These are phyloP conservation scores for Globisporangium solare DNA, from an alignment of 352 stramenopile genomes.

Conservation along the genomic window DNA sequence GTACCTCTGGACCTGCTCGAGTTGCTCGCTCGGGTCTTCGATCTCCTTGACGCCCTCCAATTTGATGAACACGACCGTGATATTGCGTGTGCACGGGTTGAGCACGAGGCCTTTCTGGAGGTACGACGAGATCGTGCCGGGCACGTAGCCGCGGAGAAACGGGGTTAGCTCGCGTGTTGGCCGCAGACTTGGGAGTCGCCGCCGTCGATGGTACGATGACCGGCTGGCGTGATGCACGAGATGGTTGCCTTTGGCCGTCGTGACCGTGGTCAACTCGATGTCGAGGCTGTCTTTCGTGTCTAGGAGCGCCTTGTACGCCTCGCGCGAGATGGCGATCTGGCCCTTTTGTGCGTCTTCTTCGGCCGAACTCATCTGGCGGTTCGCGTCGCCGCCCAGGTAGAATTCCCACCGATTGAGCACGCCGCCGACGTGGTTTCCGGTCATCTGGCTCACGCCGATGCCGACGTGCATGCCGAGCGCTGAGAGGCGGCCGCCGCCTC, in stretches of 20 bases:
- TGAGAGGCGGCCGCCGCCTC: slow-evolving; percentile 17
- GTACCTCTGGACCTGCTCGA: slow-evolving; percentile 52
- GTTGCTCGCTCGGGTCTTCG: slow-evolving; percentile 25
- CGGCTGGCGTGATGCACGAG: slow-evolving; percentile 25
- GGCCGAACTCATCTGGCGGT: slow-evolving; percentile 69
- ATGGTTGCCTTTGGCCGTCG: slow-evolving; percentile 42
- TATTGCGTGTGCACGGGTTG: slow-evolving; percentile 58
- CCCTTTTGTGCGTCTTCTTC: slow-evolving; percentile 67
- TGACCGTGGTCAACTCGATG: slow-evolving; percentile 18
- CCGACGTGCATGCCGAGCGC: slow-evolving; percentile 79
- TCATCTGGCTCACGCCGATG: slow-evolving; percentile 71
- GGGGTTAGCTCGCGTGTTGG: slow-evolving; percentile 40
- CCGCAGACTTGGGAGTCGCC: slow-evolving; percentile 8
- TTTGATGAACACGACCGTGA: slow-evolving; percentile 73
- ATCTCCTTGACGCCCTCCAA: slow-evolving; percentile 55
- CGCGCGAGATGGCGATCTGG: slow-evolving; percentile 64
- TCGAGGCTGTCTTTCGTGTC: slow-evolving; percentile 17
- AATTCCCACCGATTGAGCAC: slow-evolving; percentile 85
- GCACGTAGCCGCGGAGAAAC: slow-evolving; percentile 61
- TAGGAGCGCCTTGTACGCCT: slow-evolving; percentile 40
- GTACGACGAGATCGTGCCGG: slow-evolving; percentile 62
- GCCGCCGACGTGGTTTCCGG: slow-evolving; percentile 77
- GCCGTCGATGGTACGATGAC: slow-evolving; percentile 11
- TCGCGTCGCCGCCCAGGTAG: slow-evolving; percentile 79
- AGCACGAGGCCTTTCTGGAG: slow-evolving; percentile 60